These are phyloP conservation scores for Pichia nanzhaoensis DNA, from an alignment of 805 yeast species.

Conservation along the genomic window DNA sequence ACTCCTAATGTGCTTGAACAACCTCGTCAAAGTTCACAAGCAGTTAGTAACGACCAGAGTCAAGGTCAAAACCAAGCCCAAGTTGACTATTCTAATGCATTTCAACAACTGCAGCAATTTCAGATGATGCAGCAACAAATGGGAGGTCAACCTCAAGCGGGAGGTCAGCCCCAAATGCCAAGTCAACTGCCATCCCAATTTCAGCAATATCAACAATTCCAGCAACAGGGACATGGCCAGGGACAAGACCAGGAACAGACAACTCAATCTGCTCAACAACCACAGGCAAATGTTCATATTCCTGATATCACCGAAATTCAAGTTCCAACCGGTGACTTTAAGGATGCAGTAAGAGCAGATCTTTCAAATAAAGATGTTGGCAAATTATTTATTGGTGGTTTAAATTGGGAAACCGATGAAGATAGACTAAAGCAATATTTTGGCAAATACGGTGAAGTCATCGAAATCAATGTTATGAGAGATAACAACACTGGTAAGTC, in stretches of 20 bases:
- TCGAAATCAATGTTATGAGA: slow-evolving; percentile 88
- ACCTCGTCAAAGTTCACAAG: not conserved
- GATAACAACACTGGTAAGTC: slow-evolving; percentile 82
- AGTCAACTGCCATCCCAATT: slow-evolving; percentile 16
- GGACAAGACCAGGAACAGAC: slow-evolving; percentile 8
- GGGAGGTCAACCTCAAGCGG: slow-evolving; percentile 1
- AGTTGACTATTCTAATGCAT: slow-evolving; percentile 7
- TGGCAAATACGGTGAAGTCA: slow-evolving; percentile 79
- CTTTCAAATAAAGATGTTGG: slow-evolving; percentile 63
- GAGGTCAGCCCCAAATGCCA: slow-evolving; percentile 4
- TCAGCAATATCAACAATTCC: slow-evolving; percentile 1
- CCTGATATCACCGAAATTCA: slow-evolving; percentile 13
- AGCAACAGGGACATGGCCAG: slow-evolving; percentile 16
- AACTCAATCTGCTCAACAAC: not conserved
- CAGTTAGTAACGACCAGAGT: not conserved
- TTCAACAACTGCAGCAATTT: slow-evolving; percentile 10
- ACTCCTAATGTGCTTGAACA: not conserved
- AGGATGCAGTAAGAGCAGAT: slow-evolving; percentile 38
- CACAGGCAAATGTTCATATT: slow-evolving; percentile 3
- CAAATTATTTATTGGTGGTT: slow-evolving; percentile 93
- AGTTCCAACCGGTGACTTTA: slow-evolving; percentile 13
- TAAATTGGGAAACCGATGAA: slow-evolving; percentile 96
- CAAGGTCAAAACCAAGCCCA: not conserved
- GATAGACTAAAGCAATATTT: slow-evolving; percentile 78
- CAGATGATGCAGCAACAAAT: slow-evolving; percentile 13